These are phyloP conservation scores for Fusarium coicis DNA, from an alignment of 2,329 filamentous ascomycete genomes.

Conservation along the genomic window DNA sequence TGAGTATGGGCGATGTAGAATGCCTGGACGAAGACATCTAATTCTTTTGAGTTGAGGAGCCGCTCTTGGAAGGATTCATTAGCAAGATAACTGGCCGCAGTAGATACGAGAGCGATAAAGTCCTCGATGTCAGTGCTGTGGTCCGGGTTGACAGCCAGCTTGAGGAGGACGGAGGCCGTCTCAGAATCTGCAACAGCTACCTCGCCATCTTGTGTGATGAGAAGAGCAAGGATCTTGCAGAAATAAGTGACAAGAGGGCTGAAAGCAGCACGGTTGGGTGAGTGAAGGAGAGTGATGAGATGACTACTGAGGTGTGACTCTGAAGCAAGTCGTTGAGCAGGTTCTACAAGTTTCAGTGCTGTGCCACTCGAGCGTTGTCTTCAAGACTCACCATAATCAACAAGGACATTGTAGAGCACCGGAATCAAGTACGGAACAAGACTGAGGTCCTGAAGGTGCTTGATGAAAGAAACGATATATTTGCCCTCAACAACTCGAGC, in stretches of 20 bases:
- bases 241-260: conserved; percentile 61
- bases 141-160: conserved; percentile 56
- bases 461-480: conserved; percentile 59
- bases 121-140: conserved; percentile 62
- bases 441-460: conserved; percentile 58
- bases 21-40: conserved; percentile 58
- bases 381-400: conserved; percentile 66
- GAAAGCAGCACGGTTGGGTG: conserved; percentile 55
- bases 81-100: conserved; percentile 66
- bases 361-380: background rate
- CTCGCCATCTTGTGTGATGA: conserved; percentile 65
- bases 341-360: conserved; percentile 54
- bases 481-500: conserved; percentile 63
- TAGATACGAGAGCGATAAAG: conserved; percentile 62
- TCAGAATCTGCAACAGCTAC: conserved; percentile 54
- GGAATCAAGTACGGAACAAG: conserved; percentile 65
- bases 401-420: conserved; percentile 70
- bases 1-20: conserved; percentile 61
- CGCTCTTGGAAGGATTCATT: conserved; percentile 62
- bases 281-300: conserved; percentile 61
- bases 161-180: conserved; percentile 62
- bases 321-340: conserved; percentile 66
- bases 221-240: conserved; percentile 66
- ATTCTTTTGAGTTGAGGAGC: conserved; percentile 54
- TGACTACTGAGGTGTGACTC: conserved; percentile 60